Conservation (phyloP, 345 rosid genomes). For the Mercurialis annua region DNA sequence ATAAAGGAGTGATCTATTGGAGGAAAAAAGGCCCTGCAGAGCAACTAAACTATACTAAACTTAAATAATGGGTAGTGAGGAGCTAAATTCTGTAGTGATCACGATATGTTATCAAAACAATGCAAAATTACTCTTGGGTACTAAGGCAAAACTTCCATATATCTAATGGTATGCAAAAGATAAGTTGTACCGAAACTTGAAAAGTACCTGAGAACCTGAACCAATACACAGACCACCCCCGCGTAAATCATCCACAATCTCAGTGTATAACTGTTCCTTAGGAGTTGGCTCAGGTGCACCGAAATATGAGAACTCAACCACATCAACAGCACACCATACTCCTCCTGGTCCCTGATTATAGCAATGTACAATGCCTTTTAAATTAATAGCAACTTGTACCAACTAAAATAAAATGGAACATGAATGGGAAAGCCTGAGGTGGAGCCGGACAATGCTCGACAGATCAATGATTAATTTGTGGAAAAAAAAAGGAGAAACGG, state of each 20-base stretch:
- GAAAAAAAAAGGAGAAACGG: neutral
- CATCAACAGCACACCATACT: constrained; percentile 97
- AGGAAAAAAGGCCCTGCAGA: neutral
- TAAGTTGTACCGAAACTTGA: neutral
- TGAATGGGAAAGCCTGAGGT: neutral
- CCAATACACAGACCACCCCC: constrained; percentile 87
- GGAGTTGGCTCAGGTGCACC: constrained; percentile 88
- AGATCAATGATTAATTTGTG: neutral
- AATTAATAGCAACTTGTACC: constrained; percentile 23
- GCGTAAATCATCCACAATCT: constrained; percentile 85
- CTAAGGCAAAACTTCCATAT: neutral
- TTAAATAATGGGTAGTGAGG: neutral
- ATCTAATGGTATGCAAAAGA: neutral
- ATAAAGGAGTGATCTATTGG: neutral
- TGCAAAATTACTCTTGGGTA: neutral
- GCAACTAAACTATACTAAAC: neutral
- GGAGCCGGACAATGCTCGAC: neutral
- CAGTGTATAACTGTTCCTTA: constrained; percentile 74
- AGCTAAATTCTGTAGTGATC: neutral
- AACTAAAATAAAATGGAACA: constrained; percentile 14
- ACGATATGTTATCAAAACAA: neutral
- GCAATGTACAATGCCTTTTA: constrained; percentile 3
- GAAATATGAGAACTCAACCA: constrained; percentile 89
- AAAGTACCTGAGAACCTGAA: constrained; percentile 88
- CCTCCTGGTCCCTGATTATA: constrained; percentile 85